Base-by-base conservation (phyloP, 495 filamentous ascomycete species). In the Apiosordaria backusii region DNA sequence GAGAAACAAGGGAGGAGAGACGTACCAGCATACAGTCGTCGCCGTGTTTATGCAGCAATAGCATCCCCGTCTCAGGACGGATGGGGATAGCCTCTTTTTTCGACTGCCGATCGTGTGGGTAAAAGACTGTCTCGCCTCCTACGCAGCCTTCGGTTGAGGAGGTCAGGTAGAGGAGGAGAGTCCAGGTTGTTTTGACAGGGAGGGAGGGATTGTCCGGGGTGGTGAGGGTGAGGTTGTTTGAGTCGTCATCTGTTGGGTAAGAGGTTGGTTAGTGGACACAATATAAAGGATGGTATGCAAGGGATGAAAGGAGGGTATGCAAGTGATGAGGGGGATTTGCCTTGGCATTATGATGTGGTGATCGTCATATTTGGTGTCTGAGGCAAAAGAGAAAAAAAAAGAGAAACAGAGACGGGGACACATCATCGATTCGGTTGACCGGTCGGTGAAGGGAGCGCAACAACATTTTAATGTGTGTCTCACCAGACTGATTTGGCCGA, bases 41-140 rank as follows among this genome's bases (percentile, higher is more conserved):
- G 1, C 94, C 94, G 77, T 98, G 94, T 40, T 89, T 90, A 79
- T 98, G 94, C 53, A 98, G 79, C 22, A 97, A 77, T 54, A 91
- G 84, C 84, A 95, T 89, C 9, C 94, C 93, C 24, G 88, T 88
- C 75, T 95, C 91, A 5, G 89, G 86, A 1, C 82, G 85, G 19
- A 96, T 85, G 13, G 86, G 81, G 60, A 94, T 82, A 27, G 84
- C 83, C 61, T 87, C 83, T 54, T 85, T 86, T 19, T 83, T 80
- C 1, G 83, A 71, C 65, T 79, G 75, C 72, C 86, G 73, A 82
- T 87, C 81, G 61, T 91, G 85, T 0, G 92, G 92, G 72, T 97
- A 95, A 76, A 98, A 98, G 53, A 95, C 89, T 0, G 93, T 97
- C 72, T 97, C 92, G 52, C 93, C 94, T 24, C 94, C 94, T 10